Base-by-base conservation (phyloP, 192 early-diverging fungal species). In the Kickxella alabastrina region DNA sequence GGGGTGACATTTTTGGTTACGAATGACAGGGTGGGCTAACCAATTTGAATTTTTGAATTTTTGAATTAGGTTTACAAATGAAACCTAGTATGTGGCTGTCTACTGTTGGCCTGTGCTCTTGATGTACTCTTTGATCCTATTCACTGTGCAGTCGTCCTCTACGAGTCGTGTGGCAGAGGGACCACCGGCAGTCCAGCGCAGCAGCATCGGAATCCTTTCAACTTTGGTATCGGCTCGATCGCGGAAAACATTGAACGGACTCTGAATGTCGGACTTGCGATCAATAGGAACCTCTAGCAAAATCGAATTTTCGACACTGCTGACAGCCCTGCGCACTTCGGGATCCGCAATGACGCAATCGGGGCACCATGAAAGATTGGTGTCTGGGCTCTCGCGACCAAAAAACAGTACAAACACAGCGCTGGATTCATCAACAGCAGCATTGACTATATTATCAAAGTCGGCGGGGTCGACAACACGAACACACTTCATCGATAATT, bases 321-420 rank as follows among this genome's bases (percentile, higher is more conserved):
- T 43, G 36, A 75, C 52, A 3, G 43, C 71, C 31, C 48, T 43
- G 39, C 71, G 71, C 18, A 75, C 59, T 19, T 56, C 40, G 2
- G 71, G 71, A 52, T 75, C 71, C 12, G 71, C 71, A n/a, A 75
- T 47, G 15, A 75, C 71, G 31, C 71, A 75, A 44, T 75, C 71
- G 13, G 59, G 52, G 42, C 71, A 75, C 71, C 71, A 75, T 8
- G 64, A 67, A 31, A 48, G 41, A 34, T 54, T 58, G 1, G 58
- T 54, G 7, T 12, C 43, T 1, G 55, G 47, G 7, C n/a, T 46
- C 39, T 75, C 71, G 48, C 71, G 71, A 17, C 71, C 71, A 52
- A 75, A 75, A 43, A 75, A 75, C 43, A 75, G 42, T 15, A 75
- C 71, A 54, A 67, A 75, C 1, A 75, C 65, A 0, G 48, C 32